Percentiles rank a stretch among this genome's conserved stretches.
Evolutionary conservation across 2,329 filamentous ascomycete genomes (phyloP).

Genomic region (Thelonectria discophora): DNA sequence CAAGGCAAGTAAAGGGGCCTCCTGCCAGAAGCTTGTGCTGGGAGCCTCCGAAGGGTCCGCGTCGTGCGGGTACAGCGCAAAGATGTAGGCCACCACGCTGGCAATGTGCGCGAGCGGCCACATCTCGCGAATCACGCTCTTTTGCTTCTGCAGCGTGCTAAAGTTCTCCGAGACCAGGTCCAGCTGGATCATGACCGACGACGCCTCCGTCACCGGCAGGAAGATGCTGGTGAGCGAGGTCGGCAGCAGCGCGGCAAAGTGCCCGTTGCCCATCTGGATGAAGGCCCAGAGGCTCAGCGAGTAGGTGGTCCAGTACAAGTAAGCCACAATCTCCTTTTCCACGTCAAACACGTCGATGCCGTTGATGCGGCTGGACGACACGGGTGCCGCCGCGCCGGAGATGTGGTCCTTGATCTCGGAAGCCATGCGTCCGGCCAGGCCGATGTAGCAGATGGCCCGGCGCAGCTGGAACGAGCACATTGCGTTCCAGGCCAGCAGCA

Average conservation of each 20-base stretch:
- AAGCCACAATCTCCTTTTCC: conserved; percentile 51
- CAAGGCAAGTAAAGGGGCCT: conserved; percentile 33
- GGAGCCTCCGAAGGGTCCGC: conserved; percentile 22
- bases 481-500: conserved; percentile 50
- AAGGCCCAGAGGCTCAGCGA: conserved; percentile 51
- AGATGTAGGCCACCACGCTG: conserved; percentile 45
- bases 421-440: conserved; percentile 45
- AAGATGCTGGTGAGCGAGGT: conserved; percentile 41
- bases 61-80: conserved; percentile 39
- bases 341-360: conserved; percentile 52
- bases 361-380: conserved; percentile 50
- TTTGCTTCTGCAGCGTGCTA: conserved; percentile 49
- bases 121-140: conserved; percentile 46
- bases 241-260: conserved; percentile 38
- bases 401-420: conserved; percentile 47
- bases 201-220: conserved; percentile 43
- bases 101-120: conserved; percentile 48
- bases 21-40: conserved; percentile 35
- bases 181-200: conserved; percentile 45
- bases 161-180: conserved; percentile 50
- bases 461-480: conserved; percentile 45
- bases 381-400: conserved; percentile 37
- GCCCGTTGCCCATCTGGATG: conserved; percentile 45
- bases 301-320: conserved; percentile 52
- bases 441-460: conserved; percentile 48